A percentile compares a stretch with the other conserved stretches of the same genome.
These are phyloP conservation scores for Suhomyces kilbournensis DNA, from an alignment of 805 yeast genomes.

Conservation along the genomic window DNA sequence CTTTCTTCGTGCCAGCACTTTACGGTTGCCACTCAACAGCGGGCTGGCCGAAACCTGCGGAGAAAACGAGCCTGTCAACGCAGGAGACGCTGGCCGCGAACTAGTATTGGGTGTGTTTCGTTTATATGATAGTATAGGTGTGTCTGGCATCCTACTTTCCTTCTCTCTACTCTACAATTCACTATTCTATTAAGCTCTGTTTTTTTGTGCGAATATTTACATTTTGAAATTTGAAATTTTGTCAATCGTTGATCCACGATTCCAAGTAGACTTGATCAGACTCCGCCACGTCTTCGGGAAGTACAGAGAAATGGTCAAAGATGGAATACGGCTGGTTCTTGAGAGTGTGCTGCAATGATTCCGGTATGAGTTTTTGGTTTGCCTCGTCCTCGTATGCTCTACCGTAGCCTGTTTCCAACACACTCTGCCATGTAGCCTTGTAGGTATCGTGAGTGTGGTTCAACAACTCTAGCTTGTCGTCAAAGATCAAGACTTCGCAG, in stretches of 20 bases:
- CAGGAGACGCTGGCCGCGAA: conserved; percentile 6
- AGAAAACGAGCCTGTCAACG: conserved; percentile 1
- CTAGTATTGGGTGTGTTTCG: conserved; percentile 6
- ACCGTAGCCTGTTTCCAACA: conserved; percentile 65
- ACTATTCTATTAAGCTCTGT: too few relatives aligned
- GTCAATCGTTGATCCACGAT: conserved; percentile 35
- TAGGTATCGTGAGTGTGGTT: conserved; percentile 56
- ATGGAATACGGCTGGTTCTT: conserved; percentile 30
- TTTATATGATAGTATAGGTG: conserved; percentile 30
- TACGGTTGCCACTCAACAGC: conserved; percentile 6
- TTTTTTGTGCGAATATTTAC: background rate
- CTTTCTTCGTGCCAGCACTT: conserved; percentile 37
- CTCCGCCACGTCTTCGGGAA: conserved; percentile 34
- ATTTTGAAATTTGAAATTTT: background rate
- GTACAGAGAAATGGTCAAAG: conserved; percentile 40
- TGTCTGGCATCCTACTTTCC: conserved; percentile 5
- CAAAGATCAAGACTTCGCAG: conserved; percentile 84
- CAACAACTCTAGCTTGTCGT: conserved; percentile 74
- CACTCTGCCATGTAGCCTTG: conserved; percentile 81
- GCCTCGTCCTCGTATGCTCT: conserved; percentile 23
- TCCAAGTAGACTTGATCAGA: conserved; percentile 47
- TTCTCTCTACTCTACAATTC: background rate
- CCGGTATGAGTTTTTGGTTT: conserved; percentile 8
- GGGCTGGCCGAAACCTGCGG: background rate
- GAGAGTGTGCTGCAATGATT: conserved; percentile 6